These are phyloP conservation scores for Exophiala spinifera DNA, from an alignment of 2,329 filamentous ascomycete genomes.

Conservation along the genomic window DNA sequence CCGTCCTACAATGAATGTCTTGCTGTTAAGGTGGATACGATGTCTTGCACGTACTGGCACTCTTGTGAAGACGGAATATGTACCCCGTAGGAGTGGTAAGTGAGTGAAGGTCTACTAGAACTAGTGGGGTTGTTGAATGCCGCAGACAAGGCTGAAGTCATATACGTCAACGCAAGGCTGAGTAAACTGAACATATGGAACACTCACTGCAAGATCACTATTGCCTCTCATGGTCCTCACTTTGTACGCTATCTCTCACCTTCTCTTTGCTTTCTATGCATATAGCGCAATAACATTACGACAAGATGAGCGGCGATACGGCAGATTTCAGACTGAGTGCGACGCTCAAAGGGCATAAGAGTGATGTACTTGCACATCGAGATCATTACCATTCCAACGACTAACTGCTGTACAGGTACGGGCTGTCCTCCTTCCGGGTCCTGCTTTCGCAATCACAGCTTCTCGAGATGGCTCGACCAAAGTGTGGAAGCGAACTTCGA, in stretches of 20 bases:
- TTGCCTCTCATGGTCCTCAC: too few species aligned
- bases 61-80: too few species aligned
- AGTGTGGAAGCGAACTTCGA: slow-evolving; percentile 70
- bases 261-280: background rate
- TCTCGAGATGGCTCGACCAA: slow-evolving; percentile 90
- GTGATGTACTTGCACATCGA: slow-evolving; percentile 64
- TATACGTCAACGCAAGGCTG: background rate
- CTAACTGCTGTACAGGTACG: slow-evolving; percentile 64
- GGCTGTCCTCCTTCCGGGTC: slow-evolving; percentile 72
- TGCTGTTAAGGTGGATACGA: too few species aligned
- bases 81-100: too few species aligned
- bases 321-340: slow-evolving; percentile 72
- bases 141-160: background rate
- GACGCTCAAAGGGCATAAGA: slow-evolving; percentile 81
- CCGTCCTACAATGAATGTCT: too few species aligned
- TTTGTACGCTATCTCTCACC: background rate
- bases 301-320: slow-evolving; percentile 13
- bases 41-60: too few species aligned
- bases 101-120: too few species aligned
- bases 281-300: background rate
- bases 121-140: too few species aligned
- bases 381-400: slow-evolving; percentile 26
- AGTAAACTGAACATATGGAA: background rate
- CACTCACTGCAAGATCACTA: too few species aligned
- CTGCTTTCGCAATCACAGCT: slow-evolving; percentile 73